Percentiles rank a stretch among this genome's conserved stretches.
Evolutionary conservation across 108 stramenopile species (phyloP).

Genomic region (Pelagomonas calceolata): DNA sequence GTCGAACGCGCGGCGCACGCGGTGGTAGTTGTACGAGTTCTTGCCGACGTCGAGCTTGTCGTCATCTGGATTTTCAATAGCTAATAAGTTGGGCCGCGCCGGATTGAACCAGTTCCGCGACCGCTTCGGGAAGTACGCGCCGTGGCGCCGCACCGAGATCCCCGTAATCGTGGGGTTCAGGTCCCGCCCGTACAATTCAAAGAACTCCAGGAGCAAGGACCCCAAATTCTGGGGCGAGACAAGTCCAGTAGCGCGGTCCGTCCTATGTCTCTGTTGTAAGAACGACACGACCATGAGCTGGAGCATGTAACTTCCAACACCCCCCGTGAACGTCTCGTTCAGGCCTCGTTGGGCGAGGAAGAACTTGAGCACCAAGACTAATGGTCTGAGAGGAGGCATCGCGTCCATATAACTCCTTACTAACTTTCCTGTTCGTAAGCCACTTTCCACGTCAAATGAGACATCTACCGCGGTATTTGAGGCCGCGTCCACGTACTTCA

Average conservation of each 20-base stretch:
- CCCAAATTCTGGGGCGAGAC: constrained; percentile 51
- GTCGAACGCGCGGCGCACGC: constrained; percentile 65
- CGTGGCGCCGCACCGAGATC: constrained; percentile 67
- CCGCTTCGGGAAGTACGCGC: constrained; percentile 76
- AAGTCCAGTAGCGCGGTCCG: constrained; percentile 13
- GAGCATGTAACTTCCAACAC: constrained; percentile 78
- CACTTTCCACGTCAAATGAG: constrained; percentile 67
- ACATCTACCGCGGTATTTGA: constrained; percentile 68
- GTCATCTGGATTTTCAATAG: constrained; percentile 82
- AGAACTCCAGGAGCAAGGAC: constrained; percentile 69
- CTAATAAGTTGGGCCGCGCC: constrained; percentile 46
- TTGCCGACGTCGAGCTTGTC: constrained; percentile 60
- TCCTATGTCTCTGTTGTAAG: constrained; percentile 62
- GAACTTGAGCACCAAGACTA: constrained; percentile 84
- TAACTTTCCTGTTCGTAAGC: constrained; percentile 56
- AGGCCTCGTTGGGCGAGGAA: constrained; percentile 73
- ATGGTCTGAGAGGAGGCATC: constrained; percentile 71
- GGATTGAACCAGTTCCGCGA: constrained; percentile 31
- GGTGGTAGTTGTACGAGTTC: constrained; percentile 56
- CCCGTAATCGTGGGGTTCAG: constrained; percentile 78
- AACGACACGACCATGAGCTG: constrained; percentile 76
- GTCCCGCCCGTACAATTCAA: constrained; percentile 75
- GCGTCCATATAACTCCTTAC: constrained; percentile 61
- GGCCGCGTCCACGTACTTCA: constrained; percentile 74
- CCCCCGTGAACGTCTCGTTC: constrained; percentile 88